Base-by-base conservation (phyloP, 148 eudicot genomes). In the Heliamphora exappendiculata region DNA sequence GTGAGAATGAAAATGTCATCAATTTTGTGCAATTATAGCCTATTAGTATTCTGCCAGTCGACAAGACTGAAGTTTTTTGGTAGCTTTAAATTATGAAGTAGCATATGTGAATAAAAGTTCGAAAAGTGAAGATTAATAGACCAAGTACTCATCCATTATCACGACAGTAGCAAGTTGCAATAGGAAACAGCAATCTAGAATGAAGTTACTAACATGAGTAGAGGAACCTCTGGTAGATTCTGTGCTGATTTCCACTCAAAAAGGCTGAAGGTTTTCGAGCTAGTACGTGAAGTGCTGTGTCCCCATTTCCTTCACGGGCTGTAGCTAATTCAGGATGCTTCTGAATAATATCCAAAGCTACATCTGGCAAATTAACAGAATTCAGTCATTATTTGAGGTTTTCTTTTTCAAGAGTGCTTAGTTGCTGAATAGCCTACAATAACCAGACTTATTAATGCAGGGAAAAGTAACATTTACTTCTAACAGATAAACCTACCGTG, bases 281-380 rank as follows among this genome's bases (percentile, higher is more conserved):
- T 47, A 74, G 41, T 26, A 74, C 51, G 17, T 74, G 76, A 42
- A 74, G 76, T 74, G 76, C 70, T 39, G 70, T 67, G 29, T 67
- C 70, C 20, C 72, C 77, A 74, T 74, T 74, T 29, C 34, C 22
- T 28, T 74, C 77, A 53, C 55, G 53, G 8, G 67, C 67, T 36
- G 19, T 19, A 24, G 76, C 76, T 59, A 74, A 44, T 17, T 41
- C 36, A 44, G 64, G 76, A 33, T 74, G 13, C 24, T n/a, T 37
- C 31, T 57, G 34, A 55, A 74, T 39, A 4, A 41, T 59, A 16
- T 41, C 50, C 54, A 74, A 59, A 17, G 76, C 76, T 28, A 74
- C 67, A 45, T 74, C 77, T 74, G 33, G 50, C 22, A 2, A 39
- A n/a, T 37, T 24, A n/a, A 41, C 49, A 41, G 29, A 67, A 67